phyloP scores from a whole-genome alignment of 176 grass and related monocot genomes.

The Triticum turgidum region DNA sequence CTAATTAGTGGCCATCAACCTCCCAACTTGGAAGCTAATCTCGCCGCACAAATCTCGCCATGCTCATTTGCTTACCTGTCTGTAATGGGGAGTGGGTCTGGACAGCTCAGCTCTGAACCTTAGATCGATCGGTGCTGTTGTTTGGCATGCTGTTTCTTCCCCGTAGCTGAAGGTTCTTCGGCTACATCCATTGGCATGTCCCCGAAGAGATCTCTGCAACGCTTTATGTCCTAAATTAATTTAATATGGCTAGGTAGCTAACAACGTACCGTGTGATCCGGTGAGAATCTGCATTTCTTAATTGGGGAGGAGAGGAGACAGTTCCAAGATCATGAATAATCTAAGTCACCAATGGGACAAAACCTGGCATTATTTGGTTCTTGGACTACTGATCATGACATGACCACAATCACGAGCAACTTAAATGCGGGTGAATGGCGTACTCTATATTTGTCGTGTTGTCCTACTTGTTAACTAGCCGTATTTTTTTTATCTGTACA shows the following conservation, averaged over 20 bases:
- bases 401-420: conserved; percentile 7
- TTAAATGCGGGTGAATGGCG: background rate
- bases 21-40: no score
- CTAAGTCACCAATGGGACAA: conserved; percentile 16
- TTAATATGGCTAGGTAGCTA: conserved; percentile 6
- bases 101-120: no score
- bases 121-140: background rate
- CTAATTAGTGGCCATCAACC: no score
- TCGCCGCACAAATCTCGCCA: no score
- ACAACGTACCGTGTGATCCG: background rate
- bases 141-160: conserved; percentile 30
- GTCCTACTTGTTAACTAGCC: no score
- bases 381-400: background rate
- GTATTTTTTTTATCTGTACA: no score
- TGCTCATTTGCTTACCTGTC: no score
- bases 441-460: no score
- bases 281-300: background rate
- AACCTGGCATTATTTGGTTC: background rate
- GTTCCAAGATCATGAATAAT: conserved; percentile 18
- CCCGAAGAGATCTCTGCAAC: conserved; percentile 2
- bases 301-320: background rate
- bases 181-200: conserved; percentile 10
- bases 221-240: conserved; percentile 14
- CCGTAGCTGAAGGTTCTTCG: conserved; percentile 15
- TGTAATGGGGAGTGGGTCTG: no score